phyloP scores from a whole-genome alignment of 2,329 filamentous ascomycete species.

The Coleophoma eucalyptorum region DNA sequence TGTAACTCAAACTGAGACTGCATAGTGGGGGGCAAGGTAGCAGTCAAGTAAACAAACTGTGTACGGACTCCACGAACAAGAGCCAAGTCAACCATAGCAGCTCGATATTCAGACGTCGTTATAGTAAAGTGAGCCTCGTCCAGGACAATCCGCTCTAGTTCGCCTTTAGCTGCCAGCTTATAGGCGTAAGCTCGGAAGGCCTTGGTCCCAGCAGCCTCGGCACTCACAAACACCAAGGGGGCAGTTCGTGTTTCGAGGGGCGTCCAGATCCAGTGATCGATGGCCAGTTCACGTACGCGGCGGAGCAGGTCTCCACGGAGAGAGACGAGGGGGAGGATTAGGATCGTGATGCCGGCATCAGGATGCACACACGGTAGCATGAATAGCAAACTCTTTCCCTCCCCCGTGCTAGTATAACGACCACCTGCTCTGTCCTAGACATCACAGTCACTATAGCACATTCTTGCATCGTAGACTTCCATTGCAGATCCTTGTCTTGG shows the following conservation, averaged over 20 bases:
- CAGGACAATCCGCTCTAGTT: conserved; percentile 8
- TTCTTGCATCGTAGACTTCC: no score
- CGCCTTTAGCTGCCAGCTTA: neutral
- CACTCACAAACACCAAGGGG: conserved; percentile 8
- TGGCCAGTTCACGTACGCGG: conserved; percentile 6
- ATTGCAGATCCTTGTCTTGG: no score
- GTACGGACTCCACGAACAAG: conserved; percentile 8
- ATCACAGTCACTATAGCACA: no score
- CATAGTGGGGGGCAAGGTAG: conserved; percentile 6
- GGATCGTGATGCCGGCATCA: conserved; percentile 7
- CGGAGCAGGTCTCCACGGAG: conserved; percentile 7
- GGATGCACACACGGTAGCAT: no score
- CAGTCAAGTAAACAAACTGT: conserved; percentile 10
- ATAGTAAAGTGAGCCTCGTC: conserved; percentile 10
- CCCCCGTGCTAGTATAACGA: no score
- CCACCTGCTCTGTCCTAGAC: no score
- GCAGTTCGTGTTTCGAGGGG: conserved; percentile 1
- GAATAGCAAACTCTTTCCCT: no score
- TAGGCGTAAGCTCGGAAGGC: conserved; percentile 8
- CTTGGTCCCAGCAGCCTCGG: conserved; percentile 5
- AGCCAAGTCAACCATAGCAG: conserved; percentile 7
- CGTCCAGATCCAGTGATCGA: conserved; percentile 5
- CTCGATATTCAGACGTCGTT: conserved; percentile 8
- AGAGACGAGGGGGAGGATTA: conserved; percentile 8
- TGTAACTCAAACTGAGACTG: conserved; percentile 10